Conservation (phyloP, 1,284 basidiomycete genomes). For the Papiliotrema nemorosa region DNA sequence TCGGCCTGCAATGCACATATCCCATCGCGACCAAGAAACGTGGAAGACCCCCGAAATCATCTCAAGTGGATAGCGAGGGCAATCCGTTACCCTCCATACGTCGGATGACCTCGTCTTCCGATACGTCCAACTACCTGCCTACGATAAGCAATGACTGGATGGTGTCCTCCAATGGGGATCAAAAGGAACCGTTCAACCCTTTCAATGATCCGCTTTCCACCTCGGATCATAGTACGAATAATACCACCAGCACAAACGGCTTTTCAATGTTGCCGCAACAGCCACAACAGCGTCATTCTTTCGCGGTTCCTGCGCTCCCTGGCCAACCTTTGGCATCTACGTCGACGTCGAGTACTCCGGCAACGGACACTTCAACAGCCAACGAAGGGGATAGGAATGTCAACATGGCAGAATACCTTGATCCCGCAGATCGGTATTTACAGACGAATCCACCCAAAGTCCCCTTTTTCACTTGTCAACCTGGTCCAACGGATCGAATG, state of each 20-base stretch:
- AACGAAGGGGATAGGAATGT: constrained; percentile 1
- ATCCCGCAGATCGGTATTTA: neutral
- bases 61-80: neutral
- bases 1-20: constrained; percentile 1
- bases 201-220: too few relatives aligned
- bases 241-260: too few relatives aligned
- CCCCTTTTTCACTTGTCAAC: constrained; percentile 1
- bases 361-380: neutral
- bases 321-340: neutral
- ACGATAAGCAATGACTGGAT: too few relatives aligned
- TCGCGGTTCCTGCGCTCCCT: neutral
- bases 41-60: neutral
- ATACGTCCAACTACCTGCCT: neutral
- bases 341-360: neutral
- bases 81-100: neutral
- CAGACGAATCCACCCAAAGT: neutral
- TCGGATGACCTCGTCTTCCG: neutral
- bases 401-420: constrained; percentile 2
- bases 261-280: neutral
- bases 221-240: too few relatives aligned
- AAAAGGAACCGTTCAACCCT: too few relatives aligned
- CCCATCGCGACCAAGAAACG: neutral
- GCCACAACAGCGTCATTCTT: neutral
- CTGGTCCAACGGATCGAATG: neutral
- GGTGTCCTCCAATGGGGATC: too few relatives aligned